phyloP scores from a whole-genome alignment of 2,329 filamentous ascomycete species.

The Fusarium brevicatenulatum region DNA sequence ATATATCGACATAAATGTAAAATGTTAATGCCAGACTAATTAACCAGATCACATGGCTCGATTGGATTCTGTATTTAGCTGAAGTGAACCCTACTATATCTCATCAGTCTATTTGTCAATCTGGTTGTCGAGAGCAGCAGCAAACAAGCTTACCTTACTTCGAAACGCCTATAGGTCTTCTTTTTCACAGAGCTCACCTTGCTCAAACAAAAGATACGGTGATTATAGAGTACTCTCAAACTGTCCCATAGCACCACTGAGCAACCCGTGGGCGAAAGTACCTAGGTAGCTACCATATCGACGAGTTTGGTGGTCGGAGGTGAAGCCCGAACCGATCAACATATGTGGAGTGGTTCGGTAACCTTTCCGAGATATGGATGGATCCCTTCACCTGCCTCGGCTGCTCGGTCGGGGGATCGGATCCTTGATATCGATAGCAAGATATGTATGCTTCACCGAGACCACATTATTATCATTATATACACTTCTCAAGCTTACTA shows the following conservation, averaged over 20 bases:
- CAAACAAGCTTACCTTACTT: background rate
- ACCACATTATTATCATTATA: background rate
- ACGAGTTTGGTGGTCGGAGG: background rate
- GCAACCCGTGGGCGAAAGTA: slow-evolving; percentile 8
- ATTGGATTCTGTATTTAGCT: background rate
- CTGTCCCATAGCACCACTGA: background rate
- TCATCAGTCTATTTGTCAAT: background rate
- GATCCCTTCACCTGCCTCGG: slow-evolving; percentile 40
- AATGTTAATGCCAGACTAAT: background rate
- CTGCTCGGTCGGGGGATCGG: slow-evolving; percentile 41
- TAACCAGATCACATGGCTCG: background rate
- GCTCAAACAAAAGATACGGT: no score
- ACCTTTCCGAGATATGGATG: slow-evolving; percentile 4
- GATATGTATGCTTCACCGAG: background rate
- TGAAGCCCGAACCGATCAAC: slow-evolving; percentile 10
- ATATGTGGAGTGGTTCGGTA: slow-evolving; percentile 3
- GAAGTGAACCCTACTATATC: background rate
- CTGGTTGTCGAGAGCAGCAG: background rate
- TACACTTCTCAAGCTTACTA: background rate
- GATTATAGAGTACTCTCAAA: background rate
- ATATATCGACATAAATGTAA: background rate
- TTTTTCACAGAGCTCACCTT: background rate
- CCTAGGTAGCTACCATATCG: background rate
- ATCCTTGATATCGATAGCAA: background rate
- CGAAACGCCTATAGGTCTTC: no score